These are phyloP conservation scores for Aspergillus sclerotiicarbonarius DNA, from an alignment of 495 filamentous ascomycete species.

Conservation along the genomic window DNA sequence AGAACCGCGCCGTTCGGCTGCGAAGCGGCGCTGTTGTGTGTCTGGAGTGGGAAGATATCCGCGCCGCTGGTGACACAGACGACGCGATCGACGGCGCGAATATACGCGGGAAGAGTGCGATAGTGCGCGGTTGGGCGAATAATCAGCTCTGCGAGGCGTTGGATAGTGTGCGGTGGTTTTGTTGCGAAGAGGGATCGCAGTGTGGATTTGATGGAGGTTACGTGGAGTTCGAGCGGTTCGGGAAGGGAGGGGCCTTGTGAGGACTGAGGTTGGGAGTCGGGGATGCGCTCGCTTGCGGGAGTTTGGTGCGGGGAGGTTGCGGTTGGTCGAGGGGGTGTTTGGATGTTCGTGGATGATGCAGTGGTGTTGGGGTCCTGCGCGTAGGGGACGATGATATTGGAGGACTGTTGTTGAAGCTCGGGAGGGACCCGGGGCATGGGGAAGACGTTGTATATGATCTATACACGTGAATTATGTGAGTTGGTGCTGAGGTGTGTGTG, in stretches of 20 bases:
- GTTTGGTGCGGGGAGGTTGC: conserved; percentile 23
- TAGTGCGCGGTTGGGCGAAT: conserved; percentile 76
- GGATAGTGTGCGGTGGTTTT: conserved; percentile 87
- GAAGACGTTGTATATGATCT: conserved; percentile 56
- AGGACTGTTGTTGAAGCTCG: conserved; percentile 26
- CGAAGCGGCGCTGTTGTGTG: conserved; percentile 48
- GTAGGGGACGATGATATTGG: conserved; percentile 33
- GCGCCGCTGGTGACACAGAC: conserved; percentile 84
- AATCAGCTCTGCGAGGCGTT: conserved; percentile 91
- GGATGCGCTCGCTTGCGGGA: conserved; percentile 42
- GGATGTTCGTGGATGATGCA: conserved; percentile 35
- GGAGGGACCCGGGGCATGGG: conserved; percentile 44
- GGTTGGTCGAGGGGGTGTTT: conserved; percentile 31
- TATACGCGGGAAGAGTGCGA: conserved; percentile 72
- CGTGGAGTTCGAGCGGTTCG: conserved; percentile 58
- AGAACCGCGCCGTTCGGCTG: conserved; percentile 42
- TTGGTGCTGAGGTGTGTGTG: neutral
- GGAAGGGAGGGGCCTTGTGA: conserved; percentile 51
- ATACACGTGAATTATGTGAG: conserved; percentile 6
- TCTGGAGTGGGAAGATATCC: conserved; percentile 78
- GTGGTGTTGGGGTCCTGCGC: conserved; percentile 32
- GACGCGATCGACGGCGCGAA: conserved; percentile 88
- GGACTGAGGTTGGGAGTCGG: conserved; percentile 49
- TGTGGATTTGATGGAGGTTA: conserved; percentile 64
- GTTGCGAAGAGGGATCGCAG: conserved; percentile 64